Conservation (phyloP, 495 filamentous ascomycete species). For the Hypoxylon crocopeplum region DNA sequence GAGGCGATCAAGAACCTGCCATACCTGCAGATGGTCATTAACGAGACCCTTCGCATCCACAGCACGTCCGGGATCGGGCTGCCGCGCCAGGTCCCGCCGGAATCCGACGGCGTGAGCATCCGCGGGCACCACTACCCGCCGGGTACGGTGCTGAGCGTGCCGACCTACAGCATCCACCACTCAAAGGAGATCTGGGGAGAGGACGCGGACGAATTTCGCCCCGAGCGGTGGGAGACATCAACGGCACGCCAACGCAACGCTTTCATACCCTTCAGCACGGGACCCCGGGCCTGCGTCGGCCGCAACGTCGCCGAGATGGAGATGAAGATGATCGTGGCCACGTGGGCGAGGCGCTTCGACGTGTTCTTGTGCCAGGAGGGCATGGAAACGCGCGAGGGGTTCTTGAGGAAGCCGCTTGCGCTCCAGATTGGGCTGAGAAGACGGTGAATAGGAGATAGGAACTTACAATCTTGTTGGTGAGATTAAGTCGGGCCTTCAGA, state of each 20-base stretch:
- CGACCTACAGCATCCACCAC: conserved; percentile 89
- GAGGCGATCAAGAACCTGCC: conserved; percentile 76
- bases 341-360: conserved; percentile 77
- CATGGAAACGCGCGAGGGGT: conserved; percentile 85
- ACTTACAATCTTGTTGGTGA: too few relatives aligned
- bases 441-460: neutral
- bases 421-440: conserved; percentile 69
- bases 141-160: conserved; percentile 81
- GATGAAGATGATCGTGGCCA: conserved; percentile 78
- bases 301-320: conserved; percentile 84
- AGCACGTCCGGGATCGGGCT: conserved; percentile 88
- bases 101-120: conserved; percentile 53
- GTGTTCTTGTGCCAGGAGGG: conserved; percentile 72
- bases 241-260: conserved; percentile 74
- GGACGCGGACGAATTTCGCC: conserved; percentile 78
- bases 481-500: too few relatives aligned
- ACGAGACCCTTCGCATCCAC: conserved; percentile 90
- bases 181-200: conserved; percentile 80
- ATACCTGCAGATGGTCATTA: conserved; percentile 81
- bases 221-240: conserved; percentile 74
- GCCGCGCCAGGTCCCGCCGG: conserved; percentile 76
- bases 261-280: conserved; percentile 86
- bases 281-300: conserved; percentile 63
- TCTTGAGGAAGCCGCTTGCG: conserved; percentile 85
- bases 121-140: conserved; percentile 71